These are phyloP conservation scores for Dissophora globulifera DNA, from an alignment of 192 early-diverging fungal species.

Conservation along the genomic window DNA sequence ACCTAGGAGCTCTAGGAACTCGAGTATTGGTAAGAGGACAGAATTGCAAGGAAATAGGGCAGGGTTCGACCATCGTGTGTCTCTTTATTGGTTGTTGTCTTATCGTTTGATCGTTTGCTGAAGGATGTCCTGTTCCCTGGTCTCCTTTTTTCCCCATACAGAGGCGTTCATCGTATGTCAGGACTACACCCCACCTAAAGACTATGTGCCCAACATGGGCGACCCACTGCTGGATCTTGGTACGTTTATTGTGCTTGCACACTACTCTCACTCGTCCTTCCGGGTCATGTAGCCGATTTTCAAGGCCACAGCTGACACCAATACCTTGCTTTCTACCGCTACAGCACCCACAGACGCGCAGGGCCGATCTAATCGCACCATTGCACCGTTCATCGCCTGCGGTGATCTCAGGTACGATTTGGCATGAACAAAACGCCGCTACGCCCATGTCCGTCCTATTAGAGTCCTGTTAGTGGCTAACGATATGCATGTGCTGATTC, in stretches of 20 bases:
- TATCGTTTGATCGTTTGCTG: too few relatives aligned
- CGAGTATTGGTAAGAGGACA: constrained; percentile 71
- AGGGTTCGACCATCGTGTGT: too few relatives aligned
- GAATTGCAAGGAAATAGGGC: too few relatives aligned
- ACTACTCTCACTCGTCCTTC: too few relatives aligned
- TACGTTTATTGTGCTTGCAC: constrained; percentile 16
- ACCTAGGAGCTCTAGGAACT: constrained; percentile 93
- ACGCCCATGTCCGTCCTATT: too few relatives aligned
- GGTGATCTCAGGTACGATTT: constrained; percentile 83
- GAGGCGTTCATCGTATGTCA: constrained; percentile 96
- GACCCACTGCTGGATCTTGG: constrained; percentile 88
- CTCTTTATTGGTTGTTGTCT: neutral
- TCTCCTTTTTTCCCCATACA: constrained; percentile 10
- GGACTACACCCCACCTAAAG: constrained; percentile 85
- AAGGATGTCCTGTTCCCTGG: neutral
- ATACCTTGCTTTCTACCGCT: neutral
- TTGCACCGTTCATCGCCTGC: constrained; percentile 92
- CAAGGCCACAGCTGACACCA: too few relatives aligned
- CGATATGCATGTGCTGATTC: too few relatives aligned
- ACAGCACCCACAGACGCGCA: constrained; percentile 67
- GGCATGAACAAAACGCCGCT: too few relatives aligned
- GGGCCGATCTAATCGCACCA: constrained; percentile 75
- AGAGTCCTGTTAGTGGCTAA: too few relatives aligned
- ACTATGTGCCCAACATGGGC: constrained; percentile 90
- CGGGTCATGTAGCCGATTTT: too few relatives aligned